These are phyloP conservation scores for Whalleya microplaca DNA, from an alignment of 2,329 filamentous ascomycete species.

Conservation along the genomic window DNA sequence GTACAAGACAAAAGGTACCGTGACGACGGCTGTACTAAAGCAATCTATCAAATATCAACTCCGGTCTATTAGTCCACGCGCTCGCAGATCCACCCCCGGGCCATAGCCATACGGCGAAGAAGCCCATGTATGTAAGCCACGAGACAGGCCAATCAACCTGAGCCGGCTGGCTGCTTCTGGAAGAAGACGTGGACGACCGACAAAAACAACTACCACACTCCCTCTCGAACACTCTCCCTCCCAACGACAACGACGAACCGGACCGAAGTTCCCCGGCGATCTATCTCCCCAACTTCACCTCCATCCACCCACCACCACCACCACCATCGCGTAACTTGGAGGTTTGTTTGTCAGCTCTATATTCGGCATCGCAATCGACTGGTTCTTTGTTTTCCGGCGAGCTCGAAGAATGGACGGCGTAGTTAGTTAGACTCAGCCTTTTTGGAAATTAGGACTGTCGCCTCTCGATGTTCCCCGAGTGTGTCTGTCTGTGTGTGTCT, in stretches of 20 bases:
- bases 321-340: too few relatives aligned
- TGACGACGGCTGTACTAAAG: constrained; percentile 5
- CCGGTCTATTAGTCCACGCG: constrained; percentile 13
- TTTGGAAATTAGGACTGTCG: constrained; percentile 11
- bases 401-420: constrained; percentile 6
- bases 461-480: constrained; percentile 11
- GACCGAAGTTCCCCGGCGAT: constrained; percentile 9
- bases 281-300: constrained; percentile 1
- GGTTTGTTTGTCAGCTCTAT: constrained; percentile 8
- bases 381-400: constrained; percentile 1
- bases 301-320: constrained; percentile 8
- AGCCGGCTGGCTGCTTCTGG: constrained; percentile 8
- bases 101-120: constrained; percentile 7
- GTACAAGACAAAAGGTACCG: constrained; percentile 12
- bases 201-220: constrained; percentile 14
- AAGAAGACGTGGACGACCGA: constrained; percentile 10
- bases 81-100: constrained; percentile 7
- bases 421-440: constrained; percentile 12
- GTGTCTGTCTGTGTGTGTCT: too few relatives aligned
- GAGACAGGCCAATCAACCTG: constrained; percentile 5
- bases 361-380: constrained; percentile 8
- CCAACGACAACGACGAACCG: constrained; percentile 8
- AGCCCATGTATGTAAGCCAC: constrained; percentile 3
- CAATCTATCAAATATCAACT: constrained; percentile 19
- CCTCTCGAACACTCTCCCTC: background rate